Evolutionary conservation across 2,329 filamentous ascomycete genomes (phyloP).

Genomic region (Alternaria solani): DNA sequence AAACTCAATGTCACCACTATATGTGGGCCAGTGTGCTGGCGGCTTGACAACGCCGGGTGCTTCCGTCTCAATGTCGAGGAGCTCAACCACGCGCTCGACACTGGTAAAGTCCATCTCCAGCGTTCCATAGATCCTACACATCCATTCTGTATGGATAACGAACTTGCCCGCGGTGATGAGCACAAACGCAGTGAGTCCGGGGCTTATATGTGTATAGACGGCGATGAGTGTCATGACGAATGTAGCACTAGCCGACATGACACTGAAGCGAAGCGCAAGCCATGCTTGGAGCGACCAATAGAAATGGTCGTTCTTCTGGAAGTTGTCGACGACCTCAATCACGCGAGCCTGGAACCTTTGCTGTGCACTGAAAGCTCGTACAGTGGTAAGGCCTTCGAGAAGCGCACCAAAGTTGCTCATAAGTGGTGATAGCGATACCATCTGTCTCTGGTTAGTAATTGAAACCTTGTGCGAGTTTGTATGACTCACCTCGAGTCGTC

Average conservation of each 20-base stretch:
- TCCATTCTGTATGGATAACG: slow-evolving; percentile 72
- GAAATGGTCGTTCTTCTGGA: slow-evolving; percentile 95
- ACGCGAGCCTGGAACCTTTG: slow-evolving; percentile 81
- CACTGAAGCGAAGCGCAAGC: slow-evolving; percentile 81
- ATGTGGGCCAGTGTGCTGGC: slow-evolving; percentile 78
- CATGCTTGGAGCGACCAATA: slow-evolving; percentile 89
- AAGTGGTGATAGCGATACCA: slow-evolving; percentile 85
- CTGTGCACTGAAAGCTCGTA: slow-evolving; percentile 83
- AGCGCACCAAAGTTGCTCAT: slow-evolving; percentile 94
- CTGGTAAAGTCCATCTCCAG: slow-evolving; percentile 93
- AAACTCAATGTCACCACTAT: slow-evolving; percentile 76
- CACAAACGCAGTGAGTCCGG: slow-evolving; percentile 84
- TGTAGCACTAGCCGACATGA: slow-evolving; percentile 74
- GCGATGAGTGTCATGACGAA: slow-evolving; percentile 78
- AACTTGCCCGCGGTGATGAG: slow-evolving; percentile 73
- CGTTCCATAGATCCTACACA: slow-evolving; percentile 83
- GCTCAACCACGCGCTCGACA: slow-evolving; percentile 84
- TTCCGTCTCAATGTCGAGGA: slow-evolving; percentile 81
- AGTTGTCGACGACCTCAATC: slow-evolving; percentile 81
- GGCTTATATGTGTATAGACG: slow-evolving; percentile 75
- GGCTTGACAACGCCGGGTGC: slow-evolving; percentile 71
- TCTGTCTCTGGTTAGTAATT: slow-evolving; percentile 51
- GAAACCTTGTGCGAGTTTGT: background rate
- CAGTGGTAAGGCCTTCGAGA: slow-evolving; percentile 83
- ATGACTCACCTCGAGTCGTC: slow-evolving; percentile 70